These are phyloP conservation scores for Sphaerulina musiva DNA, from an alignment of 2,329 filamentous ascomycete genomes.

Conservation along the genomic window DNA sequence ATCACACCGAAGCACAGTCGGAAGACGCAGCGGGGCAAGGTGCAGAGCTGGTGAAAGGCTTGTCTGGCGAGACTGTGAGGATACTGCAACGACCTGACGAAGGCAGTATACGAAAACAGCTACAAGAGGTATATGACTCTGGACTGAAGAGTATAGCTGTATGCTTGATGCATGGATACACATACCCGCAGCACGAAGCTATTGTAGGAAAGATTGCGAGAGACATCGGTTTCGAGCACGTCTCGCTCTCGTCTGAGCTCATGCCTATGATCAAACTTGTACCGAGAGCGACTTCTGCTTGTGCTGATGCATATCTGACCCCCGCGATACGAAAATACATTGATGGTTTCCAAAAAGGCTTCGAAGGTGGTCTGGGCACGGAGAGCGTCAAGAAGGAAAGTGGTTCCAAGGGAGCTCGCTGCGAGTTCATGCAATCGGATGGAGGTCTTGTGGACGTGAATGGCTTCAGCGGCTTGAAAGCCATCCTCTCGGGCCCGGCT, in stretches of 20 bases:
- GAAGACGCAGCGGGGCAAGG: constrained; percentile 26
- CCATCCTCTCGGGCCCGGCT: constrained; percentile 84
- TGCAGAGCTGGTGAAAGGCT: constrained; percentile 59
- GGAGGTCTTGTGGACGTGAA: constrained; percentile 66
- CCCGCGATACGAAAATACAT: constrained; percentile 74
- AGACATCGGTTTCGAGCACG: constrained; percentile 75
- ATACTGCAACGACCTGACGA: constrained; percentile 59
- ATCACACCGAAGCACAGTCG: constrained; percentile 49
- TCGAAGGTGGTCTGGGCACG: constrained; percentile 71
- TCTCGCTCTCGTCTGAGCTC: constrained; percentile 71
- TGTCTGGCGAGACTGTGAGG: constrained; percentile 68
- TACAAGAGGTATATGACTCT: constrained; percentile 60
- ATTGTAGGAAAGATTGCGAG: constrained; percentile 67
- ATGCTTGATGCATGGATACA: constrained; percentile 87
- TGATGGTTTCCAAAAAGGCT: constrained; percentile 69
- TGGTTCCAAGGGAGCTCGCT: constrained; percentile 65
- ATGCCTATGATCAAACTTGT: constrained; percentile 88
- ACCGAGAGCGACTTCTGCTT: constrained; percentile 67
- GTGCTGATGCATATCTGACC: constrained; percentile 73
- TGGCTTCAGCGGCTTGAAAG: constrained; percentile 75
- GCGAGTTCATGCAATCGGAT: constrained; percentile 93
- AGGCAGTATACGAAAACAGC: constrained; percentile 50
- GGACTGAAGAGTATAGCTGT: constrained; percentile 80
- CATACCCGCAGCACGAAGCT: constrained; percentile 79
- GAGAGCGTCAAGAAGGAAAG: constrained; percentile 63